phyloP scores from a whole-genome alignment of 2,329 filamentous ascomycete genomes.

The Colletotrichum sp. region DNA sequence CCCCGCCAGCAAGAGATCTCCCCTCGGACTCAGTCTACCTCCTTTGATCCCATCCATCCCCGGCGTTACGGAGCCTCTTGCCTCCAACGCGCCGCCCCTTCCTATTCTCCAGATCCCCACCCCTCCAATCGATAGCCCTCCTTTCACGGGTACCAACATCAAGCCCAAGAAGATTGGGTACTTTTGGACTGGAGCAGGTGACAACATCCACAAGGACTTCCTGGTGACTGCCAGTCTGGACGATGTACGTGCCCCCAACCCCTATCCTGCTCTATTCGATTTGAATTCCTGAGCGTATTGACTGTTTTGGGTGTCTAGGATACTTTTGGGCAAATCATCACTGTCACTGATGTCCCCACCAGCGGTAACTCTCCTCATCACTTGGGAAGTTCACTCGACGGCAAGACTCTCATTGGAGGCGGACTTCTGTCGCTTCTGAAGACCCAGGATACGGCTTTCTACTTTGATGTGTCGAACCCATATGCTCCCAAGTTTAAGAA shows the following conservation, averaged over 20 bases:
- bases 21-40: constrained; percentile 30
- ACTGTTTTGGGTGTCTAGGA: neutral
- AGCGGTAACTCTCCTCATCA: constrained; percentile 67
- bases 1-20: constrained; percentile 22
- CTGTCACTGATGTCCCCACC: constrained; percentile 60
- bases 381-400: constrained; percentile 56
- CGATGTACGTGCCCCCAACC: neutral
- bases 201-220: neutral
- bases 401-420: constrained; percentile 61
- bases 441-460: constrained; percentile 65
- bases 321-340: constrained; percentile 50
- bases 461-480: constrained; percentile 63
- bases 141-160: constrained; percentile 56
- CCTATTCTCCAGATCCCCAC: constrained; percentile 64
- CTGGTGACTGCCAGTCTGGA: neutral
- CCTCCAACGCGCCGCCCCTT: constrained; percentile 52
- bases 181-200: neutral
- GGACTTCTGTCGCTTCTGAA: constrained; percentile 63
- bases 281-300: neutral
- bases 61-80: constrained; percentile 62
- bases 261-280: neutral
- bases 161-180: neutral
- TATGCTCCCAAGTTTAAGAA: constrained; percentile 64
- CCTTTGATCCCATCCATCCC: constrained; percentile 51
- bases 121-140: constrained; percentile 58